Evolutionary conservation across 164 flowering plant species (phyloP), one percentile per base, ranked within the genome.

Genomic region (Warburgia ugandensis): DNA sequence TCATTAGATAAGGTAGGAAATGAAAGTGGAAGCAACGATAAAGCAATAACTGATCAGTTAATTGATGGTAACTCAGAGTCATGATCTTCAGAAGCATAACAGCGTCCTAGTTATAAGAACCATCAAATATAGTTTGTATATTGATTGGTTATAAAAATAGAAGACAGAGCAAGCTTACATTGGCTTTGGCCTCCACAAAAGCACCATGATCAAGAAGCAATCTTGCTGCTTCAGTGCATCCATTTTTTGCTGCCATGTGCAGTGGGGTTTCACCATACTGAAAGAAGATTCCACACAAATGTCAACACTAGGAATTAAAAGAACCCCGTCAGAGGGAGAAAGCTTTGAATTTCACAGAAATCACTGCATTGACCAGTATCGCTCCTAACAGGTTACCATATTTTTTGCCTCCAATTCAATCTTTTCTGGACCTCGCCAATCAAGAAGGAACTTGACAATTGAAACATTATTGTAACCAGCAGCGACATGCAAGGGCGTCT

Each of bases 221-320:
- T 52, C 62, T 45, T 35, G 80, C 88, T 53, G 97, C 79, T 38
- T 77, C 92, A 69, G 60, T 75, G 67, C 96, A 77, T 4, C 97
- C 97, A 76, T 94, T 89, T 77, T 94, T 94, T 41, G 99, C 86
- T 9, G 99, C 99, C 92, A 89, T 84, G 64, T 94, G 97, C 65
- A 94, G 72, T 25, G 99, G 97, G 54, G 96, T 89, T 74, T 94
- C 97, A 50, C 99, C 97, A 71, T 89, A 86, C 99, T 94, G 84
- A 65, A 65, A 45, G 9, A 29, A 23, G 5, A 36, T 1, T 38
- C 35, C 53, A 48, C 33, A 39, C 42, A 23, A 14, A 59, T 25
- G 22, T 60, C 41, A 52, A 38, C 46, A 33, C 14, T 22, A 23
- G 8, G 5, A 21, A 14, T 10, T 46, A n/a, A 27, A 61, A 45